Percentiles rank a stretch among this genome's conserved stretches.
Conservation (phyloP, 257 asterid genomes). For the Solanum phureja region DNA sequence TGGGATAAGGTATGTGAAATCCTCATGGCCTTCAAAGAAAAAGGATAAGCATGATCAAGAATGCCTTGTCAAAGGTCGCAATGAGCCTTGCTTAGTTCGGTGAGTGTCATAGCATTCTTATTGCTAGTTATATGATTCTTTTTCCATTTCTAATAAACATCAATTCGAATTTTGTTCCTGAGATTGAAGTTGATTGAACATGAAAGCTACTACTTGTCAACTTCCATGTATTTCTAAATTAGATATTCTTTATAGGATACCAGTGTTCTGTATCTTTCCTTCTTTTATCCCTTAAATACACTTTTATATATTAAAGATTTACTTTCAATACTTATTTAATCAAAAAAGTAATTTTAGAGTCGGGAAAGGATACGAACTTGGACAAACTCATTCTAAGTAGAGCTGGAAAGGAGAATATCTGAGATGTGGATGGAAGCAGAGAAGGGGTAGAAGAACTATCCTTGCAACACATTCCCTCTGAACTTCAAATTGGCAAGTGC, state of each 20-base stretch:
- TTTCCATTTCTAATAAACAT: background rate
- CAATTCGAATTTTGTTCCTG: background rate
- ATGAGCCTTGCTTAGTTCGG: slow-evolving; percentile 93
- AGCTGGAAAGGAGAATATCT: background rate
- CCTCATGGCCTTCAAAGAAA: slow-evolving; percentile 84
- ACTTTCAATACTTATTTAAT: background rate
- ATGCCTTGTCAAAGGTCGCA: slow-evolving; percentile 88
- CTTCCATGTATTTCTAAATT: background rate
- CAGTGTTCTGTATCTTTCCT: background rate
- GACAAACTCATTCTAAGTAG: background rate
- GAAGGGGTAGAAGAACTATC: background rate
- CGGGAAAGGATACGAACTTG: background rate
- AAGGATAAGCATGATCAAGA: slow-evolving; percentile 75
- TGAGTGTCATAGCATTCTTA: slow-evolving; percentile 20
- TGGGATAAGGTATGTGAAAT: slow-evolving; percentile 59
- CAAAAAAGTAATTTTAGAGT: background rate
- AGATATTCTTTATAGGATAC: background rate
- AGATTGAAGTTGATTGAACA: background rate
- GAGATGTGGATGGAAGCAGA: background rate
- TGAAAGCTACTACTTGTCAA: background rate
- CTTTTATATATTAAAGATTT: background rate
- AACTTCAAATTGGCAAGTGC: background rate
- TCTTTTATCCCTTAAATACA: background rate
- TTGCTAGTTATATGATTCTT: background rate
- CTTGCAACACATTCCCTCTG: background rate